Base-by-base conservation (phyloP, 345 rosid species). In the Abelmoschus esculentus region DNA sequence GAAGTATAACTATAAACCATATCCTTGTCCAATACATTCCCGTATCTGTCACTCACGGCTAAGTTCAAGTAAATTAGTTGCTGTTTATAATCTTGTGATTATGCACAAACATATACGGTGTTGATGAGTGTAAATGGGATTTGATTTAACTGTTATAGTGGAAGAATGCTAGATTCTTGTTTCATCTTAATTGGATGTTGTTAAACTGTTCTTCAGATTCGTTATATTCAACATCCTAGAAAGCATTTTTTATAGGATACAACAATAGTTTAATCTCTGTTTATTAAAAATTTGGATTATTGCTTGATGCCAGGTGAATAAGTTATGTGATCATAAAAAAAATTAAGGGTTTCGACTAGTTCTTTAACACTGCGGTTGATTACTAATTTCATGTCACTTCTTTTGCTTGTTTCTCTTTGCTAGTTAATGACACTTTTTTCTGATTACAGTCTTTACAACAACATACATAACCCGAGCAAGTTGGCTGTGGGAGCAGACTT, bases 401-500 rank as follows among this genome's bases (percentile, higher is more conserved):
- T 26, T 64, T 64, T 38, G 32, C 11, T 26, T 10, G 34, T 56
- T 56, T 55, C 14, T 38, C 1, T 58, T 52, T 67, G 46, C 54
- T 46, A 34, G 42, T 50, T 47, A 50, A 6, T 44, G 52, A 5
- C n/a, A 17, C 34, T 60, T 32, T 22, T 22, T 5, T 78, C 32
- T 28, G 61, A 13, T n/a, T 79, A 64, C 79, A 92, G 99, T 79
- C 78, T 89, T 66, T 90, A 83, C 87, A 95, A 95, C 71, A 92
- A 86, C 76, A 77, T 92, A 50, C 72, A 73, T 74, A 86, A 73
- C 67, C 98, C 99, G 12, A 84, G 97, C 76, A 92, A 86, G 78
- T 81, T 95, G 77, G 72, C 79, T 19, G 54, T 0, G 0, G 86
- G 88, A 71, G 87, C 92, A 17, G 97, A 89, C 67, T 86, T 91